A percentile compares a stretch with the other conserved stretches of the same genome.
phyloP scores from a whole-genome alignment of 2,329 filamentous ascomycete species.

The Ceratocystis cubensis region DNA sequence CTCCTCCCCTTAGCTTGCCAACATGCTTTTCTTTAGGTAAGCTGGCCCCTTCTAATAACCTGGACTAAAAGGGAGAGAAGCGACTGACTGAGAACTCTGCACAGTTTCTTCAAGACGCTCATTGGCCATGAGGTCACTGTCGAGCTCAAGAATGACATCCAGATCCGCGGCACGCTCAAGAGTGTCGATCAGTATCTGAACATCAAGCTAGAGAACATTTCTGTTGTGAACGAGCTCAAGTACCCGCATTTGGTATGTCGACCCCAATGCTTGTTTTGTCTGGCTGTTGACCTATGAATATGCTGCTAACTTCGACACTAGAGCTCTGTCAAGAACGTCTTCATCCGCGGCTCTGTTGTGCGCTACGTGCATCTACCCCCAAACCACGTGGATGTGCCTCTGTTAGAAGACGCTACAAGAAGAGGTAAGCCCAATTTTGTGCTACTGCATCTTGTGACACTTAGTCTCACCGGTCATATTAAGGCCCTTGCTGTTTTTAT shows the following conservation, averaged over 20 bases:
- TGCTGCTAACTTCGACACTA: conserved; percentile 24
- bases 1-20: conserved; percentile 21
- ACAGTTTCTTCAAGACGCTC: conserved; percentile 94
- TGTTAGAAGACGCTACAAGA: conserved; percentile 82
- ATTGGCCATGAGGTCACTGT: conserved; percentile 96
- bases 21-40: conserved; percentile 38
- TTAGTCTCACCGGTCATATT: too few species aligned
- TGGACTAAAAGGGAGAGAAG: not conserved
- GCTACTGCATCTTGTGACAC: not conserved
- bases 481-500: not conserved
- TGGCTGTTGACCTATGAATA: not conserved
- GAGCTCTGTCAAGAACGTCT: conserved; percentile 84
- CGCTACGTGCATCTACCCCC: conserved; percentile 83
- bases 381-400: conserved; percentile 66
- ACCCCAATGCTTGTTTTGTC: not conserved
- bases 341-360: conserved; percentile 86
- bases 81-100: not conserved
- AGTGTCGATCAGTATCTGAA: conserved; percentile 98
- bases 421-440: conserved; percentile 47
- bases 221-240: conserved; percentile 81
- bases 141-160: conserved; percentile 98
- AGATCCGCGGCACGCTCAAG: conserved; percentile 88
- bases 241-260: conserved; percentile 73
- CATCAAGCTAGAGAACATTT: conserved; percentile 94
- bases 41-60: not conserved